Base-by-base conservation (phyloP, 116 monocot genomes). In the Iris pallida region DNA sequence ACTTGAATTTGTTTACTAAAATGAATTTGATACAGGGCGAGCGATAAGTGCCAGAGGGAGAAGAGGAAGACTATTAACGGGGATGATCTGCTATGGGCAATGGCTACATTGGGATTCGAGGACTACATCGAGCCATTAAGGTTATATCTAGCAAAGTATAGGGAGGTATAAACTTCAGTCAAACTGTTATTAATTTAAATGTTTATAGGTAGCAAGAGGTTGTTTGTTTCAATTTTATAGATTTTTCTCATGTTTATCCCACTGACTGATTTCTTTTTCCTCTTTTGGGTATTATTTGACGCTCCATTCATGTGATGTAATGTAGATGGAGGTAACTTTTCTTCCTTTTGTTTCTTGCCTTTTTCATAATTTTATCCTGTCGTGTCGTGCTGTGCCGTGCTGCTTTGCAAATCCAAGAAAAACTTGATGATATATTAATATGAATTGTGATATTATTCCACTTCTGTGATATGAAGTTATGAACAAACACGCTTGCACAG, bases 51-150 rank as follows among this genome's bases (percentile, higher is more conserved):
- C 72, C 76, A 80, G 76, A 80, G 65, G 73, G 84, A 84, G 61
- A 84, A 84, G 84, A 72, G 84, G 76, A 84, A 84, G 80, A 83
- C 83, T 20, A 83, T 83, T 30, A 83, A 83, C 51, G 82, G 77
- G 4, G 82, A 82, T 16, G 82, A 84, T 80, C 59, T 84, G 55
- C 69, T 84, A 10, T 76, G 73, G 69, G 76, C 84, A 41, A 84
- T 84, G 80, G 72, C 68, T 51, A 84, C 80, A n/a, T 47, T 84
- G 20, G 84, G 84, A 8, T 80, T 84, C 30, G 84, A 84, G 65
- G 80, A 80, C 20, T 84, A 84, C 71, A 80, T 80, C 16, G 84
- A 84, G 59, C 84, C 80, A 8, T 65, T 84, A 52, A 84, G 73
- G 73, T 47, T 76, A 18, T 84, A 84, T 55, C 41, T 84, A 55